Base-by-base conservation (phyloP, 1,139 yeast genomes). In the Suhomyces coccinellae region DNA sequence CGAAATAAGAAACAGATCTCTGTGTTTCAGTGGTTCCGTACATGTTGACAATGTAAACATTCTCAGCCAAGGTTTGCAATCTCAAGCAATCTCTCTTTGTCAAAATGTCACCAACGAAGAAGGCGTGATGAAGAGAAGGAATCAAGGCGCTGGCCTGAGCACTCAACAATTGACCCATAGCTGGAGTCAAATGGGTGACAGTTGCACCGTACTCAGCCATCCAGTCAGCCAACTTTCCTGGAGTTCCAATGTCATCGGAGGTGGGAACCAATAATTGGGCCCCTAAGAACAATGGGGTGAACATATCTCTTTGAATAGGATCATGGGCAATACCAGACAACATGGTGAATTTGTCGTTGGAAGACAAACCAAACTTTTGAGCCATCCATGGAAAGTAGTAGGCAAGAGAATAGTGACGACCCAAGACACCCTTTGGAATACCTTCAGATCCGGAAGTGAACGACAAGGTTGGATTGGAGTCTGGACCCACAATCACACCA, bases 311-410 rank as follows among this genome's bases (percentile, higher is more conserved):
- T 72, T 93, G 99, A 51, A 93, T 93, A 13, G 99, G 99, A 68
- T 93, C 99, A 63, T 93, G 99, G 0, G 99, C 99, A 65, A 93
- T 93, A 61, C 99, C 99, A 24, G 96, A 87, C 49, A 93, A 79
- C 99, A 93, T 93, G 20, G 99, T 95, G 71, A 93, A 93, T 62
- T 77, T 85, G 67, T 95, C 99, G 36, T 83, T 78, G 47, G 80
- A 87, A 30, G 87, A 79, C 40, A 93, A 77, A 36, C 83, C 81
- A 61, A 95, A 93, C 44, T 84, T 79, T 62, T 87, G 68, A 14
- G 97, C 78, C 99, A 93, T 93, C 99, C 99, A 93, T 33, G 96
- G 96, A 79, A 93, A 93, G 67, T 93, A 93, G 71, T 95, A 93
- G 1, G 99, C 96, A 53, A 93, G 75, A 1, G 98, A 91, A 66